Conservation (phyloP, 768 basidiomycete genomes). For the Russula vinacea region DNA sequence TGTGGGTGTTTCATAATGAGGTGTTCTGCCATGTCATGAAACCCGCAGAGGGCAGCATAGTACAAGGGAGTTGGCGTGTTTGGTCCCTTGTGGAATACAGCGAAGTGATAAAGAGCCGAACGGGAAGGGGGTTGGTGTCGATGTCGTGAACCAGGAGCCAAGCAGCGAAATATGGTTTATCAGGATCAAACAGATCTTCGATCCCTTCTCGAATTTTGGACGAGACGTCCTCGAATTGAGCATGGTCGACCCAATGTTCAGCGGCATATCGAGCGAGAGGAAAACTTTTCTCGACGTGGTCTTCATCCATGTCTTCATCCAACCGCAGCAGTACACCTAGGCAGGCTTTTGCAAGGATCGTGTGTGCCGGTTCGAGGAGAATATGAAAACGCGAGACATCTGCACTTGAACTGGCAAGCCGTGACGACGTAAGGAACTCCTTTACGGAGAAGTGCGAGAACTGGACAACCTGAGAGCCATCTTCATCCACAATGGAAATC, state of each 20-base stretch:
- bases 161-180: neutral
- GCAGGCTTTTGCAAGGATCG: neutral
- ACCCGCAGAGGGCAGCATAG: neutral
- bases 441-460: conserved; percentile 14
- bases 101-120: neutral
- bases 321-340: neutral
- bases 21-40: neutral
- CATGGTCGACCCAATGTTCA: neutral
- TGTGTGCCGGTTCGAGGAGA: neutral
- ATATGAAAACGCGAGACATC: neutral
- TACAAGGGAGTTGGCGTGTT: neutral
- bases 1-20: neutral
- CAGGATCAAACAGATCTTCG: neutral
- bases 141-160: neutral
- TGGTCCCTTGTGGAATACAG: rapidly evolving
- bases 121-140: rapidly evolving
- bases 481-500: neutral
- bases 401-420: neutral
- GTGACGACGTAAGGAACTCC: conserved; percentile 3
- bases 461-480: neutral
- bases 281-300: neutral
- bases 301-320: neutral
- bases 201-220: neutral
- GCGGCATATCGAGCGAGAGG: neutral
- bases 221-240: neutral